Conservation (phyloP, 2,329 filamentous ascomycete species). For the Aspergillus spinulosporus region DNA sequence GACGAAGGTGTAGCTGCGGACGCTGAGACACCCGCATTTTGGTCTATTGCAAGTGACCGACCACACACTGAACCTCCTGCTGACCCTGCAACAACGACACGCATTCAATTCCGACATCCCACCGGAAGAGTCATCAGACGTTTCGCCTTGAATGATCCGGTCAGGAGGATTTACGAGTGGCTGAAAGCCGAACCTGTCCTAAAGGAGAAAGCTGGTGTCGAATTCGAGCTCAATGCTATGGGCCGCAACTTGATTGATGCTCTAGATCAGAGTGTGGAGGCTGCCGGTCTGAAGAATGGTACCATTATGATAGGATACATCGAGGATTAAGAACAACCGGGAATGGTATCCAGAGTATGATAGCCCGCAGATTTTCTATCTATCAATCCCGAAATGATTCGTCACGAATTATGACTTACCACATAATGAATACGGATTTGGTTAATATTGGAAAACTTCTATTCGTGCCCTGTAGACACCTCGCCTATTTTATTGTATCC, state of each 20-base stretch:
- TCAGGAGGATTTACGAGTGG: slow-evolving; percentile 90
- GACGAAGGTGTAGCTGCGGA: slow-evolving; percentile 37
- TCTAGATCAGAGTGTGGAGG: slow-evolving; percentile 72
- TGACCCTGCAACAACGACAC: slow-evolving; percentile 70
- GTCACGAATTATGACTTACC: slow-evolving; percentile 1
- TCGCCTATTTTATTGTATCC: not conserved
- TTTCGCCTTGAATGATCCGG: slow-evolving; percentile 74
- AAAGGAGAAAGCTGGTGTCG: slow-evolving; percentile 72
- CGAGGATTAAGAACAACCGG: slow-evolving; percentile 50
- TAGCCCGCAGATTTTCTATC: not conserved
- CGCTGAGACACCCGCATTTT: slow-evolving; percentile 55
- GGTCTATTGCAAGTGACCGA: slow-evolving; percentile 67
- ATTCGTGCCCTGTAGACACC: not conserved
- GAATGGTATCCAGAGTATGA: not conserved
- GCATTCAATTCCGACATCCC: slow-evolving; percentile 89
- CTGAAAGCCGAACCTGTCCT: slow-evolving; percentile 79
- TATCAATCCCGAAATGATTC: not conserved
- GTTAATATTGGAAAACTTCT: not conserved
- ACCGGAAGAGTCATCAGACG: slow-evolving; percentile 81
- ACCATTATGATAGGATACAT: slow-evolving; percentile 94
- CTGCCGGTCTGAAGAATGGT: slow-evolving; percentile 84
- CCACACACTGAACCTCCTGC: slow-evolving; percentile 77
- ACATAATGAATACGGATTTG: not conserved
- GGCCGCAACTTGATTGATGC: slow-evolving; percentile 79
- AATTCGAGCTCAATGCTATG: slow-evolving; percentile 87